phyloP scores from a whole-genome alignment of 139 green algal genomes.

The Chlamydomonas eustigma region DNA sequence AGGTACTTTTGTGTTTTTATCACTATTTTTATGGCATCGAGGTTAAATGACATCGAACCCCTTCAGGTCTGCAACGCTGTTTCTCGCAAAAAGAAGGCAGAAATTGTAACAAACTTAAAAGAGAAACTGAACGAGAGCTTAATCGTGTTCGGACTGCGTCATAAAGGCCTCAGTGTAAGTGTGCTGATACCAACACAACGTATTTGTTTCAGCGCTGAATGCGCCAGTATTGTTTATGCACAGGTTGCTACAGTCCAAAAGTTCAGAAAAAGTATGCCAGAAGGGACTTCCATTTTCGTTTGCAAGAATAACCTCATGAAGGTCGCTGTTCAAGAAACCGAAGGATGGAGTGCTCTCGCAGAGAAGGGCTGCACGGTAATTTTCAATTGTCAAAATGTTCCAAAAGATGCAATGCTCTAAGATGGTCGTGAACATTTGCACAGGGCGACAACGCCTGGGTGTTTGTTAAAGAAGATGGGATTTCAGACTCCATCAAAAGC shows the following conservation, averaged over 20 bases:
- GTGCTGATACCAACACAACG: too few species aligned
- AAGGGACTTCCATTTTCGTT: slow-evolving; percentile 60
- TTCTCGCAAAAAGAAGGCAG: slow-evolving; percentile 71
- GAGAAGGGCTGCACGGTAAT: slow-evolving; percentile 35
- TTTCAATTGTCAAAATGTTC: background rate
- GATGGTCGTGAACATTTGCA: background rate
- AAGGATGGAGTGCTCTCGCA: slow-evolving; percentile 49
- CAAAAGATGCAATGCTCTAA: background rate
- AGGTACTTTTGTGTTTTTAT: too few species aligned
- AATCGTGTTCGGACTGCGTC: slow-evolving; percentile 78
- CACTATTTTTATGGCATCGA: too few species aligned
- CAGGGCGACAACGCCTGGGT: slow-evolving; percentile 87
- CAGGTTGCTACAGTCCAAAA: slow-evolving; percentile 72
- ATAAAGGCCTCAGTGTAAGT: slow-evolving; percentile 74
- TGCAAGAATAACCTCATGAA: slow-evolving; percentile 86
- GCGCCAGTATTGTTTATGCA: background rate
- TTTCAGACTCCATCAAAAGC: slow-evolving; percentile 64
- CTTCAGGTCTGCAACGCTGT: slow-evolving; percentile 71
- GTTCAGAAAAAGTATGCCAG: slow-evolving; percentile 66
- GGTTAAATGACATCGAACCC: too few species aligned
- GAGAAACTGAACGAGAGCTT: slow-evolving; percentile 62
- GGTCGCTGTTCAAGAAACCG: slow-evolving; percentile 57
- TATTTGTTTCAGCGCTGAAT: too few species aligned
- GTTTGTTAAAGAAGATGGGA: slow-evolving; percentile 79
- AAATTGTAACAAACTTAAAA: slow-evolving; percentile 63